These are phyloP conservation scores for Cucurbita argyrosperma DNA, from an alignment of 306 rosid genomes.

Conservation along the genomic window DNA sequence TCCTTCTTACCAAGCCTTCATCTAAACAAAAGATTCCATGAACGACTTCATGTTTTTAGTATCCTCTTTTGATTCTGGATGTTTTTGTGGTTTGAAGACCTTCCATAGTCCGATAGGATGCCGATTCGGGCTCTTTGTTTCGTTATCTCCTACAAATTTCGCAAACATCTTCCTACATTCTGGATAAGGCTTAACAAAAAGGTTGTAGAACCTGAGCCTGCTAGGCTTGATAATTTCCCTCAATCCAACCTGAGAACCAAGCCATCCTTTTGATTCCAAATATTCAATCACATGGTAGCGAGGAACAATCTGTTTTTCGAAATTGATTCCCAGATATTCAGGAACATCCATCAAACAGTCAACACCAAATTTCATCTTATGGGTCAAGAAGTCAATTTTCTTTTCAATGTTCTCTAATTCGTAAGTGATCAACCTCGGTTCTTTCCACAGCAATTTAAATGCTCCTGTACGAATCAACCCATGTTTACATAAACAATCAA, in stretches of 20 bases:
- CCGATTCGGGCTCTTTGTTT: conserved; percentile 19
- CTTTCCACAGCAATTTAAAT: conserved; percentile 62
- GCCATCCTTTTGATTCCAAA: conserved; percentile 51
- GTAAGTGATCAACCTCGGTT: conserved; percentile 54
- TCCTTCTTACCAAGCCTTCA: neutral
- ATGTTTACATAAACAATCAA: conserved; percentile 54
- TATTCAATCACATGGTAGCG: conserved; percentile 57
- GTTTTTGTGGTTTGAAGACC: conserved; percentile 44
- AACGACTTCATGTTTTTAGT: conserved; percentile 42
- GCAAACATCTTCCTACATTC: conserved; percentile 63
- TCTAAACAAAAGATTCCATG: conserved; percentile 41
- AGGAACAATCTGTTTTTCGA: conserved; percentile 76
- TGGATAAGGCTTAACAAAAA: conserved; percentile 75
- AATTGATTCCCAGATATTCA: conserved; percentile 63
- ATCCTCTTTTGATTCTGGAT: conserved; percentile 35
- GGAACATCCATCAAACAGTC: conserved; percentile 61
- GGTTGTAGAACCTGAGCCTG: conserved; percentile 70
- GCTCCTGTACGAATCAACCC: conserved; percentile 64
- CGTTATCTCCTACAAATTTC: conserved; percentile 25
- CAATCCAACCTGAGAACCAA: conserved; percentile 50
- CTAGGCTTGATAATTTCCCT: conserved; percentile 60
- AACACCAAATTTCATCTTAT: conserved; percentile 37
- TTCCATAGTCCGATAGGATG: conserved; percentile 75
- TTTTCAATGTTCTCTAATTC: conserved; percentile 40
- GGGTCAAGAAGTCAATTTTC: conserved; percentile 57